phyloP scores from a whole-genome alignment of 352 stramenopile species.

The Thalassiosira sp. region DNA sequence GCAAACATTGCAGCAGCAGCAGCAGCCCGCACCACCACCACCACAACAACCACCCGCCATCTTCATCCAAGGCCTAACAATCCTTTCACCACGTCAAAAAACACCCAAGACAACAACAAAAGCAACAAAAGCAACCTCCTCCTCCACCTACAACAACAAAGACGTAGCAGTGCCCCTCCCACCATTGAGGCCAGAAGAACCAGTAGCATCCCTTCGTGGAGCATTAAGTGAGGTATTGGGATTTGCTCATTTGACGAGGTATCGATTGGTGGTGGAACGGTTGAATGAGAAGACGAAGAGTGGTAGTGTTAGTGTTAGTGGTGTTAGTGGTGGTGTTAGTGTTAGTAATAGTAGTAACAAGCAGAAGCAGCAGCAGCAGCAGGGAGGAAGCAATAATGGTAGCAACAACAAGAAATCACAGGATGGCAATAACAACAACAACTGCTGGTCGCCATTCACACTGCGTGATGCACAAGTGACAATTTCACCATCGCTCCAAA shows the following conservation, averaged over 20 bases:
- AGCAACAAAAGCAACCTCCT: neutral
- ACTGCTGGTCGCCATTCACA: constrained; percentile 57
- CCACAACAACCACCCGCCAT: constrained; percentile 12
- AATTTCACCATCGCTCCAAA: constrained; percentile 49
- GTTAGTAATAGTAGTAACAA: neutral
- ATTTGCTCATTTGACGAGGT: constrained; percentile 77
- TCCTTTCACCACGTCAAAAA: constrained; percentile 50
- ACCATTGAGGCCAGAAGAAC: constrained; percentile 72
- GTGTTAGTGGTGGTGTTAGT: neutral
- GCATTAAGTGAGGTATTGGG: constrained; percentile 68
- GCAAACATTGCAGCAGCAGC: no score
- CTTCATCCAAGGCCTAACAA: constrained; percentile 24
- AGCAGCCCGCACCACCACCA: neutral
- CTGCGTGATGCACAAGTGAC: constrained; percentile 57
- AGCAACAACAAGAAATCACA: neutral
- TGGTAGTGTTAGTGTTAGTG: neutral
- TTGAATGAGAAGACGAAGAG: neutral
- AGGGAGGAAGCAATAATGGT: constrained; percentile 3
- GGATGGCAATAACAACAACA: neutral
- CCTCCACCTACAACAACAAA: neutral
- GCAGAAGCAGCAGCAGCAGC: neutral
- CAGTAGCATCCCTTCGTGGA: constrained; percentile 61
- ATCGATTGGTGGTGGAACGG: constrained; percentile 66
- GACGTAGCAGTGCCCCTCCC: constrained; percentile 56
- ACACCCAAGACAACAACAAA: neutral